phyloP scores from a whole-genome alignment of 345 rosid species.

The Salix dunnii region DNA sequence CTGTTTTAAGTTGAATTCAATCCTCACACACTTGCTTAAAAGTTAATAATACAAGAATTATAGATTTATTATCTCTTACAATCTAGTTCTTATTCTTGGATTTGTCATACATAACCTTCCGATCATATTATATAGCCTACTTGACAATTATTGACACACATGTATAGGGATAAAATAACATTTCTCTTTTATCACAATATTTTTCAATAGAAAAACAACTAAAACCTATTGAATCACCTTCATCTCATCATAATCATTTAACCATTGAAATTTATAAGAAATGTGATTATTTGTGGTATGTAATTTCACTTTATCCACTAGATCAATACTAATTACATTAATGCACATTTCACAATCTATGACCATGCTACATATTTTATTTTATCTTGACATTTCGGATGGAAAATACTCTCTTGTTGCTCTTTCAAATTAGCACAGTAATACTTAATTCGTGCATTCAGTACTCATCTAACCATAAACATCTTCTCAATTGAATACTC shows the following conservation, averaged over 20 bases:
- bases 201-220: too few species aligned
- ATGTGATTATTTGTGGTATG: neutral
- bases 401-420: neutral
- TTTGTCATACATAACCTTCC: too few species aligned
- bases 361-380: neutral
- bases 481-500: fast-evolving
- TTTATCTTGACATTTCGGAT: neutral
- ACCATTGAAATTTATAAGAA: neutral
- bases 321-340: neutral
- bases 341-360: neutral
- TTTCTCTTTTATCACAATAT: neutral
- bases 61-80: too few species aligned
- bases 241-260: neutral
- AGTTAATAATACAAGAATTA: too few species aligned
- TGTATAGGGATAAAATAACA: too few species aligned
- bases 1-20: too few species aligned
- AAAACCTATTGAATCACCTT: neutral
- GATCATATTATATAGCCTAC: too few species aligned
- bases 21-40: too few species aligned
- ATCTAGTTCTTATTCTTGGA: too few species aligned
- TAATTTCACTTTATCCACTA: neutral
- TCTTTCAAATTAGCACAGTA: neutral
- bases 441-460: neutral
- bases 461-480: neutral
- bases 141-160: too few species aligned